Base-by-base conservation (phyloP, 2,329 filamentous ascomycete genomes). In the Grosmannia huntii region DNA sequence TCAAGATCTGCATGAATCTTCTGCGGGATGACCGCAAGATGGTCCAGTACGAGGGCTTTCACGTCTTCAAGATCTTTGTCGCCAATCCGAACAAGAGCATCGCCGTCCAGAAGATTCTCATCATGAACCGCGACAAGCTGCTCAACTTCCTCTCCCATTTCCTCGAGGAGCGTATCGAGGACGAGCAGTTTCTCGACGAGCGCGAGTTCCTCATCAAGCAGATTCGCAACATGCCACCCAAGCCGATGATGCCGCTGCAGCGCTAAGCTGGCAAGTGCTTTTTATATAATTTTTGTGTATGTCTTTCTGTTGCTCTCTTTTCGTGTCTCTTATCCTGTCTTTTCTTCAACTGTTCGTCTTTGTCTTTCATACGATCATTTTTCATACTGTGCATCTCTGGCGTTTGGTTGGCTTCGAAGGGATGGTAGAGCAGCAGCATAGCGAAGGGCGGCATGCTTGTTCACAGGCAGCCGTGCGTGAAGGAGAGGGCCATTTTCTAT, bases 21-120 rank as follows among this genome's bases (percentile, higher is more conserved):
- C 76, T 99, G 61, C 86, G 90, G 64, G 94, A 97, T 70, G 92
- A 97, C 71, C 84, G 92, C 65, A 94, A 95, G 72, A 99, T 99
- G 91, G 94, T 99, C 62, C 94, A 97, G 72, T 99, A 99, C 70
- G 94, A 99, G 71, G 94, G 91, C 9, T 99, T 99, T 71, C 94
- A 99, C 70, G 92, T 99, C 49, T 99, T 99, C 80, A 99, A 99
- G 77, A 92, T 99, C 62, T 99, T 99, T 72, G 94, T 97, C 57
- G 94, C 94, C 60, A 99, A 99, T 70, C 94, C 94, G 9, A 91
- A 97, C 76, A 99, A 99, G 75, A 95, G 90, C n/a, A 79, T 92
- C 61, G 89, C 91, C 38, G 94, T 99, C 54, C 90, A 96, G 70
- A 89, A 92, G 69, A 96, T 99, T 67, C 76, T 99, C 63, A 85